Evolutionary conservation across 805 yeast genomes (phyloP).

Genomic region (Yamadazyma laniorum): DNA sequence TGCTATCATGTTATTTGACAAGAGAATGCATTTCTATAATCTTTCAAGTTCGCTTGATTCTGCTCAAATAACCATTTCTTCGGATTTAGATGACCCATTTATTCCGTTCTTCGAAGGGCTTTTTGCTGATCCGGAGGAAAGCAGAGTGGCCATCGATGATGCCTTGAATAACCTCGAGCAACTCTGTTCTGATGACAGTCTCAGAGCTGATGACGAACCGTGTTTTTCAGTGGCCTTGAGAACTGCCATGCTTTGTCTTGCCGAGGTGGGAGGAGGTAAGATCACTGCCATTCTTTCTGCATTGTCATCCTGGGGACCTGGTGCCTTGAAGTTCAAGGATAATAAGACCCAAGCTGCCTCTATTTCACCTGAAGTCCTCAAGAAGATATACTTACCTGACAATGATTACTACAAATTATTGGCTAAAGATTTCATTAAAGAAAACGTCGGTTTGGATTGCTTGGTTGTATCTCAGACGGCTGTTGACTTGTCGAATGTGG

Average conservation of each 20-base stretch:
- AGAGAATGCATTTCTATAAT: constrained; percentile 69
- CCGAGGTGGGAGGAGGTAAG: constrained; percentile 77
- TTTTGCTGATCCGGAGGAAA: constrained; percentile 74
- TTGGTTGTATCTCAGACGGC: constrained; percentile 63
- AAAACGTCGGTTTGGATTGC: constrained; percentile 73
- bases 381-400: constrained; percentile 56
- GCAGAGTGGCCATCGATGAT: constrained; percentile 61
- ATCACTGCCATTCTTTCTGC: constrained; percentile 65
- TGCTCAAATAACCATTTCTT: constrained; percentile 57
- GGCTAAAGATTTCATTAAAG: constrained; percentile 52
- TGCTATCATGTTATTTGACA: constrained; percentile 76
- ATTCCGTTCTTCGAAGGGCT: constrained; percentile 77
- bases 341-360: constrained; percentile 38
- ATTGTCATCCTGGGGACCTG: constrained; percentile 81
- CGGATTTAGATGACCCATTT: constrained; percentile 75
- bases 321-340: constrained; percentile 52
- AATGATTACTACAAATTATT: constrained; percentile 60
- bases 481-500: constrained; percentile 74
- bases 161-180: constrained; percentile 62
- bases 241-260: constrained; percentile 62
- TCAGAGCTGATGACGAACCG: constrained; percentile 52
- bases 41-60: constrained; percentile 54
- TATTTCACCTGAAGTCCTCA: constrained; percentile 42
- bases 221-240: constrained; percentile 78
- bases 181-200: constrained; percentile 32